Evolutionary conservation across 371 early-diverging fungal genomes (phyloP).

Genomic region (Dichotomocladium elegans): DNA sequence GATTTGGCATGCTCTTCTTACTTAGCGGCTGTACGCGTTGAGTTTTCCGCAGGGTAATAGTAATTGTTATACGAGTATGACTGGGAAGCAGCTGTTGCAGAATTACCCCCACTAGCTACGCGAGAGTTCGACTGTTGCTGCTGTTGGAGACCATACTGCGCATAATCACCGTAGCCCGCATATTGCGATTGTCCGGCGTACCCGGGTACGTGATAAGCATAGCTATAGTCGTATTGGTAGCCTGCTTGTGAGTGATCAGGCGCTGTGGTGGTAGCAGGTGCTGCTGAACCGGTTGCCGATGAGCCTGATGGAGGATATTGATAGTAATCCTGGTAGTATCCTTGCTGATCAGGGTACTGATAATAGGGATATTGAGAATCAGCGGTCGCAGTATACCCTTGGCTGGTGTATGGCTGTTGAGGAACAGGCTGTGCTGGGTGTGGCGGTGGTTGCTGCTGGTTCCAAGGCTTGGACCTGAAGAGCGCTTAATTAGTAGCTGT

Average conservation of each 20-base stretch:
- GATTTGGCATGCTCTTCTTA: not conserved
- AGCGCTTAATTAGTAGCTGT: not conserved
- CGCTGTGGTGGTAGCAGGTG: not conserved
- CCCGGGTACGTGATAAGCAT: slow-evolving; percentile 5
- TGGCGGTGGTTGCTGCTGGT: slow-evolving; percentile 11
- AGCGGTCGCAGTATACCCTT: slow-evolving; percentile 7
- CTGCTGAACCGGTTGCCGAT: slow-evolving; percentile 1
- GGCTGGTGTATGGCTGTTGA: not conserved
- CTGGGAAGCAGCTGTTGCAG: slow-evolving; percentile 3
- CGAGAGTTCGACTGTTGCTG: slow-evolving; percentile 4
- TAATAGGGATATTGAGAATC: slow-evolving; percentile 22
- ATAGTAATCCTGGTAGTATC: slow-evolving; percentile 32
- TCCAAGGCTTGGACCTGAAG: slow-evolving; percentile 23
- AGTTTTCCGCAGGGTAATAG: not conserved
- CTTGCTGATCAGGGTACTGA: slow-evolving; percentile 15
- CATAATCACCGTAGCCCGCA: slow-evolving; percentile 7
- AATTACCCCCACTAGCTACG: not conserved
- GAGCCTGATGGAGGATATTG: slow-evolving; percentile 5
- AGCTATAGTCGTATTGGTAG: slow-evolving; percentile 17
- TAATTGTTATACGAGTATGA: slow-evolving; percentile 8
- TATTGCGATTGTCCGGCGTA: slow-evolving; percentile 2
- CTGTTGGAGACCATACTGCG: slow-evolving; percentile 3
- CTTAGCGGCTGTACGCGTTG: not conserved
- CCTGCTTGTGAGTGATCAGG: not conserved
- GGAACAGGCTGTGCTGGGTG: no score